phyloP scores from a whole-genome alignment of 371 early-diverging fungal species.

The Polyrhizophydium stewartii region DNA sequence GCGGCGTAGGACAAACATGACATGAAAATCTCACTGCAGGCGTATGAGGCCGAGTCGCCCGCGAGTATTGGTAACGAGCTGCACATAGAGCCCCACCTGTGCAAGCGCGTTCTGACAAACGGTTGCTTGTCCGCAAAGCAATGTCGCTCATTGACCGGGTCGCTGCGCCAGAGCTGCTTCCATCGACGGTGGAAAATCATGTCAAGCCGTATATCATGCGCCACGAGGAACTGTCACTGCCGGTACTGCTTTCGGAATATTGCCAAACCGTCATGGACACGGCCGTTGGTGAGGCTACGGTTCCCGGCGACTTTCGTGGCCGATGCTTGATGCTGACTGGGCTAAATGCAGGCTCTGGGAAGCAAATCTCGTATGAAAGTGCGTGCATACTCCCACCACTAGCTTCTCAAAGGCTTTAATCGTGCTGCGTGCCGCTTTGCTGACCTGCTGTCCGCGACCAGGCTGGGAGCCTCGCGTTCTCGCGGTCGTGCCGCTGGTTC shows the following conservation, averaged over 20 bases:
- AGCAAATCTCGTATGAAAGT: slow-evolving; percentile 1
- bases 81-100: slow-evolving; percentile 24
- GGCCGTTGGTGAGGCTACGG: background rate
- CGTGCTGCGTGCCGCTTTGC: background rate
- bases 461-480: slow-evolving; percentile 49
- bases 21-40: background rate
- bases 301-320: background rate
- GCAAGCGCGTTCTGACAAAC: slow-evolving; percentile 26
- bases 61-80: slow-evolving; percentile 18
- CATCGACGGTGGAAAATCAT: slow-evolving; percentile 33
- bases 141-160: slow-evolving; percentile 48
- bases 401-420: background rate
- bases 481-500: slow-evolving; percentile 25
- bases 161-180: slow-evolving; percentile 43
- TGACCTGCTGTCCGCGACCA: slow-evolving; percentile 2
- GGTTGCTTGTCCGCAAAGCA: slow-evolving; percentile 16
- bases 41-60: background rate
- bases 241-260: slow-evolving; percentile 39
- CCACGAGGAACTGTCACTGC: slow-evolving; percentile 29
- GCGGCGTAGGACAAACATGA: slow-evolving; percentile 1
- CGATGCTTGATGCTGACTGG: background rate
- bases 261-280: slow-evolving; percentile 43
- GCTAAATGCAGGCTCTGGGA: background rate
- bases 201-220: slow-evolving; percentile 41
- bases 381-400: no score